A percentile compares a stretch with the other conserved stretches of the same genome.
phyloP scores from a whole-genome alignment of 306 rosid species.

The Prinsepia uniflora region DNA sequence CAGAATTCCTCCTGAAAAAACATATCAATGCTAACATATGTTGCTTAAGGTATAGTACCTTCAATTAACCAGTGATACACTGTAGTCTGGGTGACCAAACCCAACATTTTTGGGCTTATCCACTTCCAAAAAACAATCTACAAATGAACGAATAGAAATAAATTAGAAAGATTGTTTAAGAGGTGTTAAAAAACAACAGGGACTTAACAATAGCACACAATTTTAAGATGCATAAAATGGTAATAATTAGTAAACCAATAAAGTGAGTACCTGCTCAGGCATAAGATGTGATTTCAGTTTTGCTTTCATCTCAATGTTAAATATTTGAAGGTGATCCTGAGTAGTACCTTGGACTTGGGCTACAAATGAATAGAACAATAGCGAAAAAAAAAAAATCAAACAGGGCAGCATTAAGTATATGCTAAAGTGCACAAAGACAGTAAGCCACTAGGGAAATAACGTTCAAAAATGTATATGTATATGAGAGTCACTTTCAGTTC shows the following conservation, averaged over 20 bases:
- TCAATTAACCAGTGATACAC: conserved; percentile 98
- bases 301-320: conserved; percentile 92
- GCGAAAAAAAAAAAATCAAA: conserved; percentile 18
- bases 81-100: conserved; percentile 85
- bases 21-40: conserved; percentile 7
- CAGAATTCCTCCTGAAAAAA: too few relatives aligned
- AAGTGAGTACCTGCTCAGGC: conserved; percentile 88
- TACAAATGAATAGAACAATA: conserved; percentile 31
- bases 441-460: background rate
- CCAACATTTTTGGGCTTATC: conserved; percentile 89
- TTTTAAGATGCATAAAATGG: background rate
- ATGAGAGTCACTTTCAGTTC: background rate
- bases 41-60: conserved; percentile 45
- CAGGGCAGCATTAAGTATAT: conserved; percentile 13
- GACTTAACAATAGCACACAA: background rate
- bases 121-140: conserved; percentile 99
- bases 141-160: conserved; percentile 21
- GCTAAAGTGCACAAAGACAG: background rate
- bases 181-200: background rate
- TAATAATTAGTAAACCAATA: conserved; percentile 1
- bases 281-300: conserved; percentile 88
- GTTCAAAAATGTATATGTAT: background rate
- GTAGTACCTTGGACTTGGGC: conserved; percentile 98
- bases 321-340: conserved; percentile 96
- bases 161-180: conserved; percentile 17